Conservation (phyloP, 208 protist genomes). For the Leishmania turanica region DNA sequence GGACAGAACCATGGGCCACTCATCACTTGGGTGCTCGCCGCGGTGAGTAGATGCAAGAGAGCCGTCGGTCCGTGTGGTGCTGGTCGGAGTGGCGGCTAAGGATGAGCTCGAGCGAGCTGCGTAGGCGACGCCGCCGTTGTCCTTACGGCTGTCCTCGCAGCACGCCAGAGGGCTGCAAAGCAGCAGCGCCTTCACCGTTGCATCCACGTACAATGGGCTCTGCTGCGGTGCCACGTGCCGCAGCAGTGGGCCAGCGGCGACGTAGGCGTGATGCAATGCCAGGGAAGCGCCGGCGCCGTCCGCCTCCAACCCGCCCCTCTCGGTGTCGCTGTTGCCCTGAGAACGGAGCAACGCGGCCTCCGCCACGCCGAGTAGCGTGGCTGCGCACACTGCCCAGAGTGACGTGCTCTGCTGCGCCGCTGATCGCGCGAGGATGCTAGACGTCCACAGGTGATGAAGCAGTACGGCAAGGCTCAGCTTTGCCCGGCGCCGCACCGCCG, state of each 20-base stretch:
- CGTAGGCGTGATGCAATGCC: conserved; percentile 22
- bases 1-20: conserved; percentile 30
- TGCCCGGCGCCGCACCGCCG: conserved; percentile 1
- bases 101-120: background rate
- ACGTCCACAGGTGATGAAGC: conserved; percentile 23
- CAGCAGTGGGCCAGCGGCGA: conserved; percentile 20
- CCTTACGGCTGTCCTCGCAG: background rate
- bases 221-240: background rate
- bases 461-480: conserved; percentile 18
- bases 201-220: conserved; percentile 13
- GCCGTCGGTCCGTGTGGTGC: background rate
- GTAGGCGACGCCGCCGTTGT: background rate
- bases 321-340: background rate
- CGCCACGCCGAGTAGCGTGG: conserved; percentile 20
- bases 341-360: background rate
- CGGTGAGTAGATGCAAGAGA: background rate
- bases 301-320: background rate
- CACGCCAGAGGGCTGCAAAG: conserved; percentile 9
- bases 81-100: background rate
- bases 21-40: background rate
- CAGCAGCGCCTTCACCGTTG: conserved; percentile 20
- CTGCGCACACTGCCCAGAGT: conserved; percentile 30
- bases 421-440: conserved; percentile 7
- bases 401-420: conserved; percentile 9
- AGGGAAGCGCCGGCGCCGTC: background rate